These are phyloP conservation scores for Chrysoporthe deuterocubensis DNA, from an alignment of 2,329 filamentous ascomycete species.

Conservation along the genomic window DNA sequence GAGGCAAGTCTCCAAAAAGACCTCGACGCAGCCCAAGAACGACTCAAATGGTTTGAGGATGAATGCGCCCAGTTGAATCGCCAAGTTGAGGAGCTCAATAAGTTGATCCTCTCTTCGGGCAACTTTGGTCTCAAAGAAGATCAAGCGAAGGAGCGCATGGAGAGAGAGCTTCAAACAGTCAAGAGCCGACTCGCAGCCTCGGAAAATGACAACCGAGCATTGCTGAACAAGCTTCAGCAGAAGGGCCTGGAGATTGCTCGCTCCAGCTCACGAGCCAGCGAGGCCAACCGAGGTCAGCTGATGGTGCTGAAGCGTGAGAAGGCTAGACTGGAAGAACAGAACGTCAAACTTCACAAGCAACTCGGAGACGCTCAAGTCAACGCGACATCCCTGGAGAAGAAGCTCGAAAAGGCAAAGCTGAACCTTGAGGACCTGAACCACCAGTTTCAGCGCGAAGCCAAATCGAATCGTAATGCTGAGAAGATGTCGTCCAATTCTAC, in stretches of 20 bases:
- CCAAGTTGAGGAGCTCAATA: slow-evolving; percentile 84
- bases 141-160: slow-evolving; percentile 89
- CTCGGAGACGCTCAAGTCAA: slow-evolving; percentile 83
- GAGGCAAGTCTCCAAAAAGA: slow-evolving; percentile 79
- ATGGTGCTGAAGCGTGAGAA: slow-evolving; percentile 82
- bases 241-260: slow-evolving; percentile 96
- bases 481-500: slow-evolving; percentile 81
- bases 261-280: slow-evolving; percentile 82
- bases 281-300: slow-evolving; percentile 79
- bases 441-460: slow-evolving; percentile 86
- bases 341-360: slow-evolving; percentile 78
- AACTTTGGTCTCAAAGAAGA: slow-evolving; percentile 89
- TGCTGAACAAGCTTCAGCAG: slow-evolving; percentile 97
- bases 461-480: slow-evolving; percentile 86
- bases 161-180: slow-evolving; percentile 87
- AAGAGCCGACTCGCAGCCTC: slow-evolving; percentile 89
- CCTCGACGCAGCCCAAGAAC: slow-evolving; percentile 76
- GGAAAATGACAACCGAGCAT: slow-evolving; percentile 91
- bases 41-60: slow-evolving; percentile 77
- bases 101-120: slow-evolving; percentile 85
- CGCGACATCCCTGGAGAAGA: slow-evolving; percentile 86
- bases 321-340: slow-evolving; percentile 79
- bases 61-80: slow-evolving; percentile 77
- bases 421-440: slow-evolving; percentile 91
- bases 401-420: slow-evolving; percentile 88